Evolutionary conservation across 441 rosid genomes (phyloP).

Genomic region (Dalechampia spathulata): DNA sequence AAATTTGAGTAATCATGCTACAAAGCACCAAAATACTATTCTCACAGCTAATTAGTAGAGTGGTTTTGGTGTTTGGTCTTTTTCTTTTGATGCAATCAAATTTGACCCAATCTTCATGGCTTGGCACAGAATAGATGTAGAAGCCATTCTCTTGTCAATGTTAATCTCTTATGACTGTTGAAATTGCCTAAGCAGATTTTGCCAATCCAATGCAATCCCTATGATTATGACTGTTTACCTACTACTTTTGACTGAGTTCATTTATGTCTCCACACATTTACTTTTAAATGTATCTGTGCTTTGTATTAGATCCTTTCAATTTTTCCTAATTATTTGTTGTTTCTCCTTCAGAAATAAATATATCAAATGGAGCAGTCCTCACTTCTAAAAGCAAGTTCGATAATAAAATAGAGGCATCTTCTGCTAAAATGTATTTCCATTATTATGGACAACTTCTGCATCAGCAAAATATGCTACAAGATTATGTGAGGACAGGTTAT

Average conservation of each 20-base stretch:
- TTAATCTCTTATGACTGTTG: neutral
- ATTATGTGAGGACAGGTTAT: constrained; percentile 94
- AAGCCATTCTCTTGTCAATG: neutral
- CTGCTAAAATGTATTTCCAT: constrained; percentile 97
- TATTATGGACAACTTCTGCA: constrained; percentile 91
- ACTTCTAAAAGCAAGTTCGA: constrained; percentile 68
- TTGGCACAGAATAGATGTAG: neutral
- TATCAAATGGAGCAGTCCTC: constrained; percentile 50
- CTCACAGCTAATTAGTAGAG: neutral
- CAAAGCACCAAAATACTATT: neutral
- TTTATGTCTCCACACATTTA: neutral
- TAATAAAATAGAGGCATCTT: constrained; percentile 72
- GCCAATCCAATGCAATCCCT: too few relatives aligned
- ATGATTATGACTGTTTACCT: too few relatives aligned
- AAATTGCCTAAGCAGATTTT: neutral
- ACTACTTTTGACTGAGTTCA: neutral
- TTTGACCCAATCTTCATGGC: neutral
- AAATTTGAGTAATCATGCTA: neutral
- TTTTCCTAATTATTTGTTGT: constrained; percentile 19
- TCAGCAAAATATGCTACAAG: constrained; percentile 97
- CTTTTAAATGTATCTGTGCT: neutral
- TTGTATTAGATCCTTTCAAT: neutral
- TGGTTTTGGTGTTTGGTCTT: neutral
- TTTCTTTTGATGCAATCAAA: neutral
- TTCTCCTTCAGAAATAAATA: constrained; percentile 31